Evolutionary conservation across 768 basidiomycete genomes (phyloP).

Genomic region (Thelephora ganbajun): DNA sequence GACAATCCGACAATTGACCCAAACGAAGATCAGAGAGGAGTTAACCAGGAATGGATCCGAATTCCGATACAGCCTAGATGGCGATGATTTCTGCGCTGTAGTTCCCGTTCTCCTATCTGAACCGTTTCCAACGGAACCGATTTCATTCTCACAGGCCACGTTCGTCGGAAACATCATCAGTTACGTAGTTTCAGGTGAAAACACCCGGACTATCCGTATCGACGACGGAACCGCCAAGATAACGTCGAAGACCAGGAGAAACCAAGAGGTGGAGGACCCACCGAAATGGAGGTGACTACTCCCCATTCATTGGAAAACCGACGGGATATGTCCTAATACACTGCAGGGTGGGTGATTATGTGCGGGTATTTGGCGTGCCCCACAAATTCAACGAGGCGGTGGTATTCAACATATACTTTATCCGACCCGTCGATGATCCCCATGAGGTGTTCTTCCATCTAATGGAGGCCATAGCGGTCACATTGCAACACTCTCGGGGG

Average conservation of each 20-base stretch:
- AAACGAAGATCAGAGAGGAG: conserved; percentile 27
- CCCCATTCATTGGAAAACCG: conserved; percentile 1
- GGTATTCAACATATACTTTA: conserved; percentile 21
- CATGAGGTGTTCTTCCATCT: conserved; percentile 36
- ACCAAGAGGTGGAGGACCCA: too few relatives aligned
- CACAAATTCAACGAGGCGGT: conserved; percentile 22
- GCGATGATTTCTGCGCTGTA: too few relatives aligned
- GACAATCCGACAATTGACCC: conserved; percentile 38
- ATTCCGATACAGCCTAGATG: not conserved
- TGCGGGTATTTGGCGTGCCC: conserved; percentile 23
- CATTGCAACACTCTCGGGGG: conserved; percentile 18
- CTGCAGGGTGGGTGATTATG: conserved; percentile 23
- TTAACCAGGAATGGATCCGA: conserved; percentile 19
- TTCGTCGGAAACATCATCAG: conserved; percentile 32
- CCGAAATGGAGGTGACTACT: not conserved
- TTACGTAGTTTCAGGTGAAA: conserved; percentile 7
- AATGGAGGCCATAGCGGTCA: conserved; percentile 27
- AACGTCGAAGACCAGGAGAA: not conserved
- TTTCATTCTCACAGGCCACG: conserved; percentile 21
- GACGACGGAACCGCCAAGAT: conserved; percentile 25
- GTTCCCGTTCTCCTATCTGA: conserved; percentile 13
- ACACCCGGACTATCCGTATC: conserved; percentile 10
- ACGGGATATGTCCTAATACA: not conserved
- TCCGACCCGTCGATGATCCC: conserved; percentile 26
- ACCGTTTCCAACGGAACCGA: conserved; percentile 18